phyloP scores from a whole-genome alignment of 306 rosid species.

The Hippophae tibetana region DNA sequence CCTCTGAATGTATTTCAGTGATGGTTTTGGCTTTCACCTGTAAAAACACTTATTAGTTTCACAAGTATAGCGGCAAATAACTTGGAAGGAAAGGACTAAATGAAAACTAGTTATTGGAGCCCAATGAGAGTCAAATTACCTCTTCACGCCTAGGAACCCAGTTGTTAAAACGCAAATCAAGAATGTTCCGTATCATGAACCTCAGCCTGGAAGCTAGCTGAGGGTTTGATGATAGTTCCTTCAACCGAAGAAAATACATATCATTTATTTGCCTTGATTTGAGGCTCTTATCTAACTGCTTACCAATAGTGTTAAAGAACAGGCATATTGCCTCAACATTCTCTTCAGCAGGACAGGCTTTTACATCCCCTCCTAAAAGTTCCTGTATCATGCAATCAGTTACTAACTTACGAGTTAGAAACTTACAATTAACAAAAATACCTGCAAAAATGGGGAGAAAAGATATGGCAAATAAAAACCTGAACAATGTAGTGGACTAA shows the following conservation, averaged over 20 bases:
- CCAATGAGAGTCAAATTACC: slow-evolving; percentile 32
- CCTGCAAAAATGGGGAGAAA: neutral
- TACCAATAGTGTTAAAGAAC: slow-evolving; percentile 88
- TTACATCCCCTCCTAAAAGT: slow-evolving; percentile 72
- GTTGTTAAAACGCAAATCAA: slow-evolving; percentile 71
- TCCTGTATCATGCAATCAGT: slow-evolving; percentile 45
- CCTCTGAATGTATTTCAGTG: slow-evolving; percentile 37
- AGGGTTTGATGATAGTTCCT: slow-evolving; percentile 57
- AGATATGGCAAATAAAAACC: slow-evolving; percentile 18
- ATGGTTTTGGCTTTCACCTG: slow-evolving; percentile 42
- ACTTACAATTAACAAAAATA: slow-evolving; percentile 5
- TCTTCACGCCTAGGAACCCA: slow-evolving; percentile 99
- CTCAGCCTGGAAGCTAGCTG: slow-evolving; percentile 73
- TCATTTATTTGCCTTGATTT: slow-evolving; percentile 76
- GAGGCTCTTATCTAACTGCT: slow-evolving; percentile 77
- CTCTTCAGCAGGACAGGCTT: slow-evolving; percentile 85
- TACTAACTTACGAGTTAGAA: slow-evolving; percentile 7
- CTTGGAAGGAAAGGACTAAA: neutral
- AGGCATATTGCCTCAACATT: slow-evolving; percentile 98
- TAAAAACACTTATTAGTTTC: neutral
- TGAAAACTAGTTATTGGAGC: neutral
- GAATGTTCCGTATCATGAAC: slow-evolving; percentile 80
- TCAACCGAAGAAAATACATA: slow-evolving; percentile 60
- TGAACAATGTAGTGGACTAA: slow-evolving; percentile 39
- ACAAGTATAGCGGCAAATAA: neutral